Percentiles rank a stretch among this genome's conserved stretches.
Evolutionary conservation across 148 eudicot species (phyloP).

Genomic region (Polygonum aviculare): DNA sequence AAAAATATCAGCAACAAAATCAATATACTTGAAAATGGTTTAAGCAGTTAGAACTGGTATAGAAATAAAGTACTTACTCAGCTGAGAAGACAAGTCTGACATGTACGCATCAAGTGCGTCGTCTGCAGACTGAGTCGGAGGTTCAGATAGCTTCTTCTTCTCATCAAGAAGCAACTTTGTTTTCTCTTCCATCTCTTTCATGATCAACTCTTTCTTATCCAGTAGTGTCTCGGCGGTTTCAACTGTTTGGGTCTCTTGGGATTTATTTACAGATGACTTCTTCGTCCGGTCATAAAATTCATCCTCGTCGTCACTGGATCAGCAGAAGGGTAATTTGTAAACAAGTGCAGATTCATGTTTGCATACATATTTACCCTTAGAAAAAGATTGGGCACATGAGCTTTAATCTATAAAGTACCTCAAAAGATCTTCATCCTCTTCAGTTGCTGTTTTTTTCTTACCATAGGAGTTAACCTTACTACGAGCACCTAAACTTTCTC

Average conservation of each 20-base stretch:
- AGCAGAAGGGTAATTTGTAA: not conserved
- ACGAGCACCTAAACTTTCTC: conserved; percentile 89
- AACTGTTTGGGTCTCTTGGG: conserved; percentile 47
- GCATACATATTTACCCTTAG: not conserved
- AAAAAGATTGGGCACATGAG: not conserved
- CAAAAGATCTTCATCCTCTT: conserved; percentile 62
- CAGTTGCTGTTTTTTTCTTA: conserved; percentile 45
- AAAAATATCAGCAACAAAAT: not conserved
- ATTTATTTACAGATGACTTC: conserved; percentile 43
- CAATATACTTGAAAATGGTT: not conserved
- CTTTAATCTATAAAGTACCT: conserved; percentile 40
- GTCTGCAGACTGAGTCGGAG: conserved; percentile 49
- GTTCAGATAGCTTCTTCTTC: conserved; percentile 37
- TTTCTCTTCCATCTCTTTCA: conserved; percentile 70
- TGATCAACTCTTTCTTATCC: conserved; percentile 67
- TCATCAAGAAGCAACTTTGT: conserved; percentile 49
- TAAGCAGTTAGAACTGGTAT: not conserved
- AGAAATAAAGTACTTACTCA: conserved; percentile 39
- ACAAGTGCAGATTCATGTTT: not conserved
- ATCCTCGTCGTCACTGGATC: conserved; percentile 82
- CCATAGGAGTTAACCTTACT: conserved; percentile 36
- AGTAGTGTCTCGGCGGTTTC: conserved; percentile 99
- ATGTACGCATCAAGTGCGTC: conserved; percentile 93
- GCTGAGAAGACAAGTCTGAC: conserved; percentile 84
- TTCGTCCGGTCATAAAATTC: conserved; percentile 91